Percentiles rank a stretch among this genome's conserved stretches.
phyloP scores from a whole-genome alignment of 352 stramenopile genomes.

The Globisporangium carolinianum region DNA sequence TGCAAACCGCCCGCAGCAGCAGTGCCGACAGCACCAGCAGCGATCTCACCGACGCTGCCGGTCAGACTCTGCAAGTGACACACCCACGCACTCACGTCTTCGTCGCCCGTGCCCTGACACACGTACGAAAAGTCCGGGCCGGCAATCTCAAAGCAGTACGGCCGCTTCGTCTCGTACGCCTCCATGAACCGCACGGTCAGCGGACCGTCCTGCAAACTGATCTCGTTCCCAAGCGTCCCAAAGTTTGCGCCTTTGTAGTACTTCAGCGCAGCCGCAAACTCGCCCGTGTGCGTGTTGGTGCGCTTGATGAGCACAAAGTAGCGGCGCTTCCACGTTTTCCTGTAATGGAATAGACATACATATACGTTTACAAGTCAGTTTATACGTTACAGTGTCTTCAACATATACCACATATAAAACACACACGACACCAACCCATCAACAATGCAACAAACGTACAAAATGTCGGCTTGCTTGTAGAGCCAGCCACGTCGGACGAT shows the following conservation, averaged over 20 bases:
- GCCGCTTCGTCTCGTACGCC: conserved; percentile 66
- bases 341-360: conserved; percentile 12
- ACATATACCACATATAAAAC: too few species aligned
- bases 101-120: conserved; percentile 74
- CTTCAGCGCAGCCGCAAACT: conserved; percentile 68
- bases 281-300: conserved; percentile 55
- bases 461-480: conserved; percentile 54
- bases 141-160: conserved; percentile 80
- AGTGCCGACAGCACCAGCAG: conserved; percentile 28
- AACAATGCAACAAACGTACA: conserved; percentile 17
- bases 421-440: not conserved
- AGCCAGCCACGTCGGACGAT: conserved; percentile 46
- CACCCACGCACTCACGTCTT: conserved; percentile 84
- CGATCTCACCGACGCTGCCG: conserved; percentile 30
- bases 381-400: too few species aligned
- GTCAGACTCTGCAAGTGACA: conserved; percentile 71
- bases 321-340: conserved; percentile 83
- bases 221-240: conserved; percentile 68
- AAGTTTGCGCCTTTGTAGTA: conserved; percentile 87
- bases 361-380: conserved; percentile 6
- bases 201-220: conserved; percentile 62
- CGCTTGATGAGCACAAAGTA: conserved; percentile 85
- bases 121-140: conserved; percentile 66
- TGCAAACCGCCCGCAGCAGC: conserved; percentile 27
- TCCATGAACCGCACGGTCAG: conserved; percentile 74